phyloP scores from a whole-genome alignment of 108 stramenopile species.

The Cyclostephanos invisitatus region DNA sequence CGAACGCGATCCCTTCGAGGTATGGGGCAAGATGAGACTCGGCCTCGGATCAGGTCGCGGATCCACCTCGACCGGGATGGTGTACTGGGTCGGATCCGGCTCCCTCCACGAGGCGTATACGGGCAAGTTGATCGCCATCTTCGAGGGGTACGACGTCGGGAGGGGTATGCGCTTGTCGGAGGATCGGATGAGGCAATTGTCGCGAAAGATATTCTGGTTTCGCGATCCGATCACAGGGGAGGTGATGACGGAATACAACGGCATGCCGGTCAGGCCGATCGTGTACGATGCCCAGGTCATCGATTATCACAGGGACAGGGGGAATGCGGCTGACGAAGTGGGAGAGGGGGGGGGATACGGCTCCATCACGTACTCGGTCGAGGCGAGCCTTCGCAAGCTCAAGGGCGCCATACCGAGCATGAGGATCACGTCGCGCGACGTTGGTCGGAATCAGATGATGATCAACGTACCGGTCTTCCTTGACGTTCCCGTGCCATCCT shows the following conservation, averaged over 20 bases:
- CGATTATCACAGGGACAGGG: constrained; percentile 21
- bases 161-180: constrained; percentile 22
- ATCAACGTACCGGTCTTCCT: constrained; percentile 36
- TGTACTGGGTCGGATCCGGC: constrained; percentile 35
- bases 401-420: constrained; percentile 25
- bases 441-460: constrained; percentile 14
- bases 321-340: background rate
- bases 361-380: constrained; percentile 25
- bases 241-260: constrained; percentile 31
- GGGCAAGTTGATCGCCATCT: constrained; percentile 25
- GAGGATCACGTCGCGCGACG: constrained; percentile 21
- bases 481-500: constrained; percentile 12
- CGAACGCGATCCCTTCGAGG: constrained; percentile 19
- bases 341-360: background rate
- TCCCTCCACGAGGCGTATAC: constrained; percentile 31
- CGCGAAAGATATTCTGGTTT: constrained; percentile 45
- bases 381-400: constrained; percentile 20
- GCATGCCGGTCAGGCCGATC: constrained; percentile 24
- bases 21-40: constrained; percentile 28
- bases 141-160: constrained; percentile 39
- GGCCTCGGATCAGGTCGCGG: constrained; percentile 29
- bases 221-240: constrained; percentile 29
- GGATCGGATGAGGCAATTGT: constrained; percentile 24
- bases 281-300: constrained; percentile 36
- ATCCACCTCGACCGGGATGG: constrained; percentile 9